These are phyloP conservation scores for Penicillium capsulatum DNA, from an alignment of 2,329 filamentous ascomycete species.

Conservation along the genomic window DNA sequence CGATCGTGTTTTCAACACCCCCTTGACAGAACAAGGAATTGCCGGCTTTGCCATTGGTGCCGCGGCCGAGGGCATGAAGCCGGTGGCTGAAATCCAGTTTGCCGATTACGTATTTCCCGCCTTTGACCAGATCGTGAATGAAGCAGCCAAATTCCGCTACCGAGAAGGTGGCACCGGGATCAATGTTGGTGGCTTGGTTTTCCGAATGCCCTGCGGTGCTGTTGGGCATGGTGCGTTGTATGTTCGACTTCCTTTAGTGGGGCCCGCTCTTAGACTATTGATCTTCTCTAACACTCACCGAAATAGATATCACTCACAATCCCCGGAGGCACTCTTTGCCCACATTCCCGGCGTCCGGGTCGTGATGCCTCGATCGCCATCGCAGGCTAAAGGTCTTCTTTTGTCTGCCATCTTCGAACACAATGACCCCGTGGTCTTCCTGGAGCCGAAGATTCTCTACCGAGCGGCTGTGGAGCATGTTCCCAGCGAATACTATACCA, in stretches of 20 bases:
- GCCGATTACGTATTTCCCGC: conserved; percentile 92
- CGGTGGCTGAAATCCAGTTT: conserved; percentile 92
- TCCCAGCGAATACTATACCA: conserved; percentile 71
- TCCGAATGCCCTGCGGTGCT: conserved; percentile 84
- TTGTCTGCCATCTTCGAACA: conserved; percentile 68
- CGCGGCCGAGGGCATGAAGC: conserved; percentile 85
- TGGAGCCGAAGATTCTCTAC: conserved; percentile 93
- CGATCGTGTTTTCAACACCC: conserved; percentile 93
- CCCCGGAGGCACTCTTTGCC: conserved; percentile 80
- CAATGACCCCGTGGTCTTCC: conserved; percentile 84
- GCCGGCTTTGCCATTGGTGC: conserved; percentile 88
- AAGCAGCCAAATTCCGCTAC: conserved; percentile 84
- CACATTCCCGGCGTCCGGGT: conserved; percentile 83
- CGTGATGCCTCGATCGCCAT: conserved; percentile 77
- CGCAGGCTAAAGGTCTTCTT: conserved; percentile 83
- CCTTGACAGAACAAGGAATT: conserved; percentile 89
- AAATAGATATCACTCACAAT: conserved; percentile 72
- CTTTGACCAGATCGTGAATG: conserved; percentile 91
- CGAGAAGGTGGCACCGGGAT: conserved; percentile 63
- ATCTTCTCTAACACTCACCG: not conserved
- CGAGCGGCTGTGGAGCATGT: conserved; percentile 89
- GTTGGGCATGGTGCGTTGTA: conserved; percentile 82
- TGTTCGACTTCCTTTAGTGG: too few species aligned
- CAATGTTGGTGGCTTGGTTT: conserved; percentile 71
- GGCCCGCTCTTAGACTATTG: too few species aligned